Conservation (phyloP, 768 basidiomycete species). For the Kwoniella mangroviensis region DNA sequence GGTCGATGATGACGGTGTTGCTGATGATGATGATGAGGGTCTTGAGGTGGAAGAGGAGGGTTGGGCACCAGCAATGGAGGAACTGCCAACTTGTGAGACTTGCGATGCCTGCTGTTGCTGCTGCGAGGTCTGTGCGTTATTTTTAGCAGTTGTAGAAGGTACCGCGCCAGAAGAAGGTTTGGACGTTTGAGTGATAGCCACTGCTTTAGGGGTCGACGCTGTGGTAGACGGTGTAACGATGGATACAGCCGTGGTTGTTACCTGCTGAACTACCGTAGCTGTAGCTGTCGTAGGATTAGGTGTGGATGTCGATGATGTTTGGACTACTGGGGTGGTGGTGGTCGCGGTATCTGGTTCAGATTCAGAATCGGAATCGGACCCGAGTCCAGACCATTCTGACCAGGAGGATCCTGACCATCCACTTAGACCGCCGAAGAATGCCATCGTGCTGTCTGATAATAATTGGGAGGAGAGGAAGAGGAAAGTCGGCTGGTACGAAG, state of each 20-base stretch:
- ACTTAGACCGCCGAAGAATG: slow-evolving; percentile 13
- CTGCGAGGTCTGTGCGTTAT: background rate
- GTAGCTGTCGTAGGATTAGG: background rate
- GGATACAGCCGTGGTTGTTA: background rate
- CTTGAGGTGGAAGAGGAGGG: background rate
- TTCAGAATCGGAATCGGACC: background rate
- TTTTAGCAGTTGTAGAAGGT: background rate
- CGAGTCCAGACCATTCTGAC: slow-evolving; percentile 4
- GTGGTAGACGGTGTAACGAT: background rate
- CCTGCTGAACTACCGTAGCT: slow-evolving; percentile 5
- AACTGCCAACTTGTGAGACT: background rate
- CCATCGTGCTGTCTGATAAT: background rate
- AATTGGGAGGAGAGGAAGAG: background rate
- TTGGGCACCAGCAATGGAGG: background rate
- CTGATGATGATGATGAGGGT: background rate
- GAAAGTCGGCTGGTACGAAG: background rate
- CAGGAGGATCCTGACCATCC: slow-evolving; percentile 16
- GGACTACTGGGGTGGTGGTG: background rate
- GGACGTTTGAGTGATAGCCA: background rate
- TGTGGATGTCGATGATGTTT: background rate
- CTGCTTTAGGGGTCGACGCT: background rate
- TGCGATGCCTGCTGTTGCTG: background rate
- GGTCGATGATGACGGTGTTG: background rate
- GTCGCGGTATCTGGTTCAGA: background rate
- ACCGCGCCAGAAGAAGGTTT: background rate